A percentile compares a stretch with the other conserved stretches of the same genome.
These are phyloP conservation scores for Wickerhamomyces ciferrii DNA, from an alignment of 805 yeast genomes.

Conservation along the genomic window DNA sequence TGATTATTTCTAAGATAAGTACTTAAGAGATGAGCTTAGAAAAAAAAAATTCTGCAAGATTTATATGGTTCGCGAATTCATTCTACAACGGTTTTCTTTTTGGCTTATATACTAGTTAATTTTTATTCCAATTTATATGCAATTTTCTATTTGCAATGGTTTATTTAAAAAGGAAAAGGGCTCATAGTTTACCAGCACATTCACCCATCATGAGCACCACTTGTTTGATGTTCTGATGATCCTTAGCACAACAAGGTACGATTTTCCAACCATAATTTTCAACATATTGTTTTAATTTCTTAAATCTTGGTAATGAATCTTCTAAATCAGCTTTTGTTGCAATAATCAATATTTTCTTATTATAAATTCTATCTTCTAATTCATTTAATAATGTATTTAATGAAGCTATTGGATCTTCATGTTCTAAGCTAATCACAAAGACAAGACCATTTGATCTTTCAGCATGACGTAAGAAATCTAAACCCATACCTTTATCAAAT, in stretches of 20 bases:
- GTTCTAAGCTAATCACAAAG: constrained; percentile 77
- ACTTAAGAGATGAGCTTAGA: background rate
- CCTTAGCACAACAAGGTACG: constrained; percentile 81
- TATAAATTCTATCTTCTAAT: constrained; percentile 61
- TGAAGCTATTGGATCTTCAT: constrained; percentile 60
- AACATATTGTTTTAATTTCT: constrained; percentile 39
- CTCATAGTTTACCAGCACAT: constrained; percentile 22
- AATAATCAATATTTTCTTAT: constrained; percentile 65
- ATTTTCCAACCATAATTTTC: constrained; percentile 51
- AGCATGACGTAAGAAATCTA: constrained; percentile 86
- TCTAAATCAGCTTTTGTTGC: constrained; percentile 93
- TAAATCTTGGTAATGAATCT: constrained; percentile 43
- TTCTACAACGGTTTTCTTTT: background rate
- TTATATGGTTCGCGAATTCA: background rate
- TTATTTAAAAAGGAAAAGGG: background rate
- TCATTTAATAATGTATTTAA: constrained; percentile 60
- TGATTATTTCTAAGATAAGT: no score
- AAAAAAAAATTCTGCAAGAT: background rate
- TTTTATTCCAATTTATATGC: no score
- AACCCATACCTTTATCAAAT: constrained; percentile 84
- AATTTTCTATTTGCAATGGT: background rate
- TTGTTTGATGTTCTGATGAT: constrained; percentile 64
- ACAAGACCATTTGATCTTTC: constrained; percentile 89
- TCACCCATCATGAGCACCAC: constrained; percentile 71
- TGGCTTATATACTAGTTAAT: no score